Evolutionary conservation across 208 protist species (phyloP).

Genomic region (Trypanosoma theileri): DNA sequence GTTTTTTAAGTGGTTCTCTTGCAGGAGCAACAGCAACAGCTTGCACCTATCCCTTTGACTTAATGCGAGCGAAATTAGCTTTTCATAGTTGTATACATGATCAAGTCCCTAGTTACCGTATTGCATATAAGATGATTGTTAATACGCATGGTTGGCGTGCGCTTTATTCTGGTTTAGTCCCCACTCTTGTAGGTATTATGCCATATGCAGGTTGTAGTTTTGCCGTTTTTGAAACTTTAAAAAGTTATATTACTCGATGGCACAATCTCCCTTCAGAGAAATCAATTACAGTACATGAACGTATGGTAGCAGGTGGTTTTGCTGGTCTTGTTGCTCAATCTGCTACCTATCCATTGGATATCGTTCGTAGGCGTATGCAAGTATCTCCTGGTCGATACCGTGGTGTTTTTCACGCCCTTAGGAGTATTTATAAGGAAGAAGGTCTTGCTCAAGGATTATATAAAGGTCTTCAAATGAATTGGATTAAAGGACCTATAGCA

Average conservation of each 20-base stretch:
- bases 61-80: constrained; percentile 91
- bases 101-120: constrained; percentile 70
- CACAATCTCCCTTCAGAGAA: constrained; percentile 59
- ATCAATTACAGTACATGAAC: constrained; percentile 67
- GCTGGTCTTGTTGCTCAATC: constrained; percentile 92
- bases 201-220: constrained; percentile 95
- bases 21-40: constrained; percentile 92
- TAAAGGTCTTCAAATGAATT: constrained; percentile 93
- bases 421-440: constrained; percentile 71
- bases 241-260: constrained; percentile 61
- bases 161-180: constrained; percentile 84
- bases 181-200: constrained; percentile 93
- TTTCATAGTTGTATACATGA: constrained; percentile 59
- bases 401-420: constrained; percentile 62
- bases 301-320: constrained; percentile 75
- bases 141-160: constrained; percentile 53
- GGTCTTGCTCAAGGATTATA: constrained; percentile 81
- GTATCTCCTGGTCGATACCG: constrained; percentile 75
- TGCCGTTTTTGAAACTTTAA: constrained; percentile 90
- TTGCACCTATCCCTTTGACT: constrained; percentile 93
- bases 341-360: constrained; percentile 93
- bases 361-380: constrained; percentile 93
- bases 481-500: constrained; percentile 93
- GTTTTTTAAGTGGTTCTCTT: constrained; percentile 85
- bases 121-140: constrained; percentile 63